A percentile compares a stretch with the other conserved stretches of the same genome.
Evolutionary conservation across 1,284 basidiomycete genomes (phyloP).

Genomic region (Puccinia triticina): DNA sequence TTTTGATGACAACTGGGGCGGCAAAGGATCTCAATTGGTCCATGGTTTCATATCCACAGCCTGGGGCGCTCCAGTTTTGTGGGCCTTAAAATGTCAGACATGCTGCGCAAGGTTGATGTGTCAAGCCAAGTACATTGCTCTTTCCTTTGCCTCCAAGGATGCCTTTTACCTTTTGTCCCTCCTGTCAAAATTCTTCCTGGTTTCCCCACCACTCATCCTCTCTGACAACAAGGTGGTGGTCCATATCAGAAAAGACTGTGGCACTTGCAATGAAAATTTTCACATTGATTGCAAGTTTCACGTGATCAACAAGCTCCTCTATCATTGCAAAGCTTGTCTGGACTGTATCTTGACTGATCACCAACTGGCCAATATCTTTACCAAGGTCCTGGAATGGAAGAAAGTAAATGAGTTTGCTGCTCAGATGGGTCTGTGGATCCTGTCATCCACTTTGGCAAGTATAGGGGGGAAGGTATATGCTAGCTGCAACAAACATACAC

Average conservation of each 20-base stretch:
- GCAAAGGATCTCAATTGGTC: background rate
- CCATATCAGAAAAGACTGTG: background rate
- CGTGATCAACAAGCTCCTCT: background rate
- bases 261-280: background rate
- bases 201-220: background rate
- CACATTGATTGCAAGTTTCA: background rate
- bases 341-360: too few species aligned
- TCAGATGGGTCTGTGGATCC: too few species aligned
- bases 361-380: constrained; percentile 19
- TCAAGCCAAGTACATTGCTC: background rate
- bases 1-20: constrained; percentile 1
- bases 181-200: background rate
- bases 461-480: too few species aligned
- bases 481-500: too few species aligned
- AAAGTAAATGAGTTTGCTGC: too few species aligned
- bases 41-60: background rate
- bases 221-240: background rate
- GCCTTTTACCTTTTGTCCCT: background rate
- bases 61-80: background rate
- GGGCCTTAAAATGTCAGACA: constrained; percentile 2
- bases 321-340: background rate
- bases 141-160: background rate
- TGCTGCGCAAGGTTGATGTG: background rate
- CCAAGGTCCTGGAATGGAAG: background rate
- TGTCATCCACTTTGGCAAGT: too few species aligned